Evolutionary conservation across 2,329 filamentous ascomycete species (phyloP).

Genomic region (Stagonosporopsis chrysanthemi): DNA sequence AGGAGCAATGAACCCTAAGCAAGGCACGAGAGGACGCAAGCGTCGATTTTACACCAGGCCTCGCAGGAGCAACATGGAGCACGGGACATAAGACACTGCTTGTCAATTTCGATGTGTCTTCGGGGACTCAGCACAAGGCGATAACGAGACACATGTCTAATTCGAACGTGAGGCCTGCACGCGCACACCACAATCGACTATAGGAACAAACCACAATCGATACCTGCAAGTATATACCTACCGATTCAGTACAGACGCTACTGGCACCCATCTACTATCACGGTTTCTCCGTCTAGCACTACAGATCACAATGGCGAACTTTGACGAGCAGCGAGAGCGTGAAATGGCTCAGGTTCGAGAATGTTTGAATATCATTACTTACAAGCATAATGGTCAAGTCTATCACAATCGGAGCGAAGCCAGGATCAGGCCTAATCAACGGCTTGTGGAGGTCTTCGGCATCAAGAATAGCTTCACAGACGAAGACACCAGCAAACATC

Average conservation of each 20-base stretch:
- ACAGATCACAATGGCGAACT: neutral
- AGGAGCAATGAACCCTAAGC: too few relatives aligned
- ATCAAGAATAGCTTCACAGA: neutral
- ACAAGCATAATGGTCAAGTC: neutral
- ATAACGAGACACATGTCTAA: neutral
- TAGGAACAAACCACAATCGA: neutral
- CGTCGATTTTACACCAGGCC: too few relatives aligned
- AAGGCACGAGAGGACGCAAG: too few relatives aligned
- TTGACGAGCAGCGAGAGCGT: neutral
- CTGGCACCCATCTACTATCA: neutral
- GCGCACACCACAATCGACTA: neutral
- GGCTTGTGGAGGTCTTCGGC: neutral
- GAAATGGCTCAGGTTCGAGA: neutral
- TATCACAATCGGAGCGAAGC: neutral
- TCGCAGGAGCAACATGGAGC: neutral
- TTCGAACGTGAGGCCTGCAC: too few relatives aligned
- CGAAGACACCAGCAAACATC: too few relatives aligned
- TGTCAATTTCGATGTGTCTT: neutral
- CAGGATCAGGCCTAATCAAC: neutral
- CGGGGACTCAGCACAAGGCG: neutral
- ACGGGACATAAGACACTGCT: neutral
- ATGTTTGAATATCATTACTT: neutral
- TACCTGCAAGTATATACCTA: neutral
- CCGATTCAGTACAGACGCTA: neutral
- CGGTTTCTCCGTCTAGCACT: neutral